These are phyloP conservation scores for Coemansia sp. DNA, from an alignment of 192 early-diverging fungal species.

Conservation along the genomic window DNA sequence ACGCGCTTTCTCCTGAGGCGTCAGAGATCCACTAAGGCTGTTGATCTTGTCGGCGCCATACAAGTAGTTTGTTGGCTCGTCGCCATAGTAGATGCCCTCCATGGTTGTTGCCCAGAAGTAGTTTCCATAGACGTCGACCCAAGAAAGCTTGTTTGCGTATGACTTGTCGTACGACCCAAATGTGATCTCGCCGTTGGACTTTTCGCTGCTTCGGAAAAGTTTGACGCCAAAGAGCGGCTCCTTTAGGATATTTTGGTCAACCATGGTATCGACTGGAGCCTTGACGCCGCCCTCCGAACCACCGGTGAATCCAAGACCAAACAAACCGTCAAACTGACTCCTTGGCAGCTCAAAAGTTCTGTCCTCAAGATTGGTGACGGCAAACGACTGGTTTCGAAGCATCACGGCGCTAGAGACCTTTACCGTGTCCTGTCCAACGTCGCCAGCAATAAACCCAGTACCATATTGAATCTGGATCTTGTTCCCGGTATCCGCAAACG, in stretches of 20 bases:
- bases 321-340: slow-evolving; percentile 57
- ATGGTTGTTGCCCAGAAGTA: slow-evolving; percentile 62
- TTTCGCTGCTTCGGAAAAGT: slow-evolving; percentile 29
- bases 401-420: slow-evolving; percentile 36
- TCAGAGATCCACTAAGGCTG: slow-evolving; percentile 11
- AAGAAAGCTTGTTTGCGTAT: slow-evolving; percentile 55
- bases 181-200: slow-evolving; percentile 52
- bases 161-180: slow-evolving; percentile 55
- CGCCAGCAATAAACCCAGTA: slow-evolving; percentile 88
- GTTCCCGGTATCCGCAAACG: slow-evolving; percentile 58
- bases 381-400: slow-evolving; percentile 54
- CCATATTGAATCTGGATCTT: slow-evolving; percentile 95
- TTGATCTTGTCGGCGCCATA: slow-evolving; percentile 50
- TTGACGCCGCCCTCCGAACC: slow-evolving; percentile 43
- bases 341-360: slow-evolving; percentile 45
- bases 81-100: slow-evolving; percentile 53
- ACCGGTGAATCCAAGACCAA: slow-evolving; percentile 55
- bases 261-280: slow-evolving; percentile 50
- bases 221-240: slow-evolving; percentile 49
- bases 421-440: slow-evolving; percentile 75
- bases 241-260: slow-evolving; percentile 34
- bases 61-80: slow-evolving; percentile 49
- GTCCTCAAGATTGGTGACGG: slow-evolving; percentile 40
- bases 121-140: slow-evolving; percentile 56
- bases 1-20: slow-evolving; percentile 27